Base-by-base conservation (phyloP, 1,139 yeast genomes). In the Yamadazyma spencermartinsiae region DNA sequence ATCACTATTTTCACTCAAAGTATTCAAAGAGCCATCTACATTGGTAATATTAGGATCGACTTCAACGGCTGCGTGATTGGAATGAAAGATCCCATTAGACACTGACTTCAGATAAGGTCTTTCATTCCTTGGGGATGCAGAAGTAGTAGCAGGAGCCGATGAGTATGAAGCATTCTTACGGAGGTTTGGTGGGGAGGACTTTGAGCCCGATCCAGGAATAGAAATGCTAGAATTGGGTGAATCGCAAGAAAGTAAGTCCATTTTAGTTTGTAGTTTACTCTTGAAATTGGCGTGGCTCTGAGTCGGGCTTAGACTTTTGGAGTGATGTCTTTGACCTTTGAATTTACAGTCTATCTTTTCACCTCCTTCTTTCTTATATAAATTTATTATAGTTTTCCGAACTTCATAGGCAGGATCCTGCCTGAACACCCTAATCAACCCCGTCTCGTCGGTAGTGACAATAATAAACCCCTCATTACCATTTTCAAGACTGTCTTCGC, bases 361-460 rank as follows among this genome's bases (percentile, higher is more conserved):
- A 8, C 40, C 43, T 32, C 42, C 45, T 14, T 35, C 24, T 16
- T 39, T 44, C 29, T 48, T 48, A 18, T 42, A 45, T 9, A 46
- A 13, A 11, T 34, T 34, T 3, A 48, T 12, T 29, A 61, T 46
- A 8, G 45, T 34, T 31, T 64, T 67, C 25, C 78, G 46, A 29
- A 60, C 46, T 10, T 50, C 50, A 33, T 74, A 63, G 0, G 94
- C 86, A 36, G 82, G 70, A 58, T 89, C 96, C 46, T 87, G 85
- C 49, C 97, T 71, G 56, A 84, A 86, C 0, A 89, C 86, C 39
- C 92, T 65, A 33, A 89, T 85, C 4, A 72, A 50, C 0, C 97
- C 97, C 27, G 67, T 62, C 45, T 78, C 79, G 56, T 88, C 97
- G 0, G 94, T 81, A 1, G 95, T 82, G 2, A 89, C 82, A 20